phyloP scores from a whole-genome alignment of 75 land plant species.

The Azolla pinnata region DNA sequence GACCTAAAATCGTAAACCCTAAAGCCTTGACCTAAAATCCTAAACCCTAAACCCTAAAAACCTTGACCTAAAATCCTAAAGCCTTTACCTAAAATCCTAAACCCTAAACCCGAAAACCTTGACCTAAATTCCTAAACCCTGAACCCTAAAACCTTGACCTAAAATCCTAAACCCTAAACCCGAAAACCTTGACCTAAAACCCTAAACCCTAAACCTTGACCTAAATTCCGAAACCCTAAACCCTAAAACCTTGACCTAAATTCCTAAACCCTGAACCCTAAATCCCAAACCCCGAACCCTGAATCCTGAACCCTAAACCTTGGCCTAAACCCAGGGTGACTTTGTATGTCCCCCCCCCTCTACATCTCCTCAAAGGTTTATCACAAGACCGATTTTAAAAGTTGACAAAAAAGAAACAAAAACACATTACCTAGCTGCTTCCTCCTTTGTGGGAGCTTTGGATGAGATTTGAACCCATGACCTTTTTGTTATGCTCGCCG shows the following conservation, averaged over 20 bases:
- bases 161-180: not conserved
- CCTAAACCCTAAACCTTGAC: not conserved
- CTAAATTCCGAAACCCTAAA: not conserved
- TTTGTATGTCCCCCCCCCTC: not conserved
- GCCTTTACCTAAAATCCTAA: not conserved
- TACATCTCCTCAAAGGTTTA: not conserved
- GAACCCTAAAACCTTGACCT: not conserved
- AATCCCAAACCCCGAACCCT: not conserved
- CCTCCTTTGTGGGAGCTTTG: too few species aligned
- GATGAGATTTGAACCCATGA: too few species aligned
- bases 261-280: not conserved
- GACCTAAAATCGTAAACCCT: not conserved
- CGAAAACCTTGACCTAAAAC: not conserved
- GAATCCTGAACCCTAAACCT: not conserved
- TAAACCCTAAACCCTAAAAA: not conserved
- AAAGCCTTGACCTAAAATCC: not conserved
- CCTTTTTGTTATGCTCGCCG: too few species aligned
- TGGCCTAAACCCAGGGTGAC: not conserved
- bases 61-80: not conserved
- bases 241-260: not conserved
- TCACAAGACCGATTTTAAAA: not conserved
- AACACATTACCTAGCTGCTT: not conserved
- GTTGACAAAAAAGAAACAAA: not conserved
- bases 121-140: not conserved
- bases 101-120: not conserved